Evolutionary conservation across 441 rosid species (phyloP).

Genomic region (Gossypium davidsonii): DNA sequence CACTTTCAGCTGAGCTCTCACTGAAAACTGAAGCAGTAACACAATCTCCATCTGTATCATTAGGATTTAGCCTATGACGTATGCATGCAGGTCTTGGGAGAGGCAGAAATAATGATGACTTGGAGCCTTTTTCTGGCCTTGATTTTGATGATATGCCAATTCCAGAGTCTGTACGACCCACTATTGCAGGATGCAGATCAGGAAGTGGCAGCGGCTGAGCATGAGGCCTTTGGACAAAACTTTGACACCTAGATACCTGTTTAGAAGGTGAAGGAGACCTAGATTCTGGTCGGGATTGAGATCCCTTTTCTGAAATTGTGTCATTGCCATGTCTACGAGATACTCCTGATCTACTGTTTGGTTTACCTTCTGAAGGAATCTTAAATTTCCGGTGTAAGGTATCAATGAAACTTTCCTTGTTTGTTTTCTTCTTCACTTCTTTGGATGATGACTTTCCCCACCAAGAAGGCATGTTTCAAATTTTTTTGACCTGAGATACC

Average conservation of each 20-base stretch:
- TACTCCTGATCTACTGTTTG: slow-evolving; percentile 36
- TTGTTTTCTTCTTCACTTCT: slow-evolving; percentile 54
- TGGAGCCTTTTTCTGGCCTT: slow-evolving; percentile 35
- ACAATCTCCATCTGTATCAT: slow-evolving; percentile 52
- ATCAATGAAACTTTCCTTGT: slow-evolving; percentile 49
- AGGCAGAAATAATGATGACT: slow-evolving; percentile 42
- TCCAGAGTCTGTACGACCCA: slow-evolving; percentile 46
- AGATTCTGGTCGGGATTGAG: slow-evolving; percentile 51
- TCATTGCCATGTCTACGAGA: slow-evolving; percentile 43
- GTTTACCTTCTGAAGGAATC: slow-evolving; percentile 42
- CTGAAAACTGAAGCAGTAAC: slow-evolving; percentile 49
- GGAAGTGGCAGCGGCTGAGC: slow-evolving; percentile 78
- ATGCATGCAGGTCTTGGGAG: slow-evolving; percentile 55
- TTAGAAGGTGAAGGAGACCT: slow-evolving; percentile 61
- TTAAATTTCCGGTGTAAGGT: slow-evolving; percentile 46
- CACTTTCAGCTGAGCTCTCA: slow-evolving; percentile 53
- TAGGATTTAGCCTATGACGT: slow-evolving; percentile 28
- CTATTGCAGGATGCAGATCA: slow-evolving; percentile 30
- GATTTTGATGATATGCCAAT: slow-evolving; percentile 37
- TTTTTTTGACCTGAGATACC: slow-evolving; percentile 4
- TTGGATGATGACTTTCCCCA: slow-evolving; percentile 61
- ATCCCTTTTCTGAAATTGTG: slow-evolving; percentile 42
- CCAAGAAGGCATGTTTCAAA: slow-evolving; percentile 59
- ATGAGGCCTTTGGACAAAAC: slow-evolving; percentile 45
- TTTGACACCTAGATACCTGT: slow-evolving; percentile 54